These are phyloP conservation scores for Lobulomyces angularis DNA, from an alignment of 192 early-diverging fungal genomes.

Conservation along the genomic window DNA sequence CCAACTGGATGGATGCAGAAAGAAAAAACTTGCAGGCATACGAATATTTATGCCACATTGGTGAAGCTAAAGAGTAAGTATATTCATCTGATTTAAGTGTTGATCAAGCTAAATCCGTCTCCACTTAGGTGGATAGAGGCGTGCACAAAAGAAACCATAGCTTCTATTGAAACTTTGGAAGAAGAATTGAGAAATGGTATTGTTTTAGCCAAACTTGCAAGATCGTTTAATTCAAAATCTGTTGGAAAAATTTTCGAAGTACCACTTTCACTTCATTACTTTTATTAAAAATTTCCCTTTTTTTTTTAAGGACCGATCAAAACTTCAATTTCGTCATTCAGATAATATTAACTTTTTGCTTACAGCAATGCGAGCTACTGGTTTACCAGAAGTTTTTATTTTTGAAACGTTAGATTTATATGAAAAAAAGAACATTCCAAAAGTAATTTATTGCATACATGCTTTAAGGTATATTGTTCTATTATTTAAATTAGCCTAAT, in stretches of 20 bases:
- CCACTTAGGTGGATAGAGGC: slow-evolving; percentile 81
- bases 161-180: slow-evolving; percentile 64
- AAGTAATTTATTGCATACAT: slow-evolving; percentile 97
- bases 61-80: slow-evolving; percentile 91
- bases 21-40: slow-evolving; percentile 85
- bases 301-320: slow-evolving; percentile 38
- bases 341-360: slow-evolving; percentile 98
- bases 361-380: slow-evolving; percentile 58
- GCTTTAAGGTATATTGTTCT: slow-evolving; percentile 56
- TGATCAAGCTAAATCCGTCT: slow-evolving; percentile 7
- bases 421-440: slow-evolving; percentile 98
- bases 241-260: slow-evolving; percentile 79
- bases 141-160: slow-evolving; percentile 72
- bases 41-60: slow-evolving; percentile 97
- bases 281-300: slow-evolving; percentile 5
- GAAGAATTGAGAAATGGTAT: slow-evolving; percentile 91
- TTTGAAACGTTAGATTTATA: slow-evolving; percentile 97
- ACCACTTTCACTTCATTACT: too few species aligned
- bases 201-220: slow-evolving; percentile 76
- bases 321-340: slow-evolving; percentile 85
- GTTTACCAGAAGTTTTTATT: slow-evolving; percentile 84
- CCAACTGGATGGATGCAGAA: slow-evolving; percentile 78
- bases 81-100: background rate
- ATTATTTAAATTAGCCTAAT: background rate
- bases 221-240: slow-evolving; percentile 63